A percentile compares a stretch with the other conserved stretches of the same genome.
These are phyloP conservation scores for Plasmopara muralis DNA, from an alignment of 352 stramenopile species.

Conservation along the genomic window DNA sequence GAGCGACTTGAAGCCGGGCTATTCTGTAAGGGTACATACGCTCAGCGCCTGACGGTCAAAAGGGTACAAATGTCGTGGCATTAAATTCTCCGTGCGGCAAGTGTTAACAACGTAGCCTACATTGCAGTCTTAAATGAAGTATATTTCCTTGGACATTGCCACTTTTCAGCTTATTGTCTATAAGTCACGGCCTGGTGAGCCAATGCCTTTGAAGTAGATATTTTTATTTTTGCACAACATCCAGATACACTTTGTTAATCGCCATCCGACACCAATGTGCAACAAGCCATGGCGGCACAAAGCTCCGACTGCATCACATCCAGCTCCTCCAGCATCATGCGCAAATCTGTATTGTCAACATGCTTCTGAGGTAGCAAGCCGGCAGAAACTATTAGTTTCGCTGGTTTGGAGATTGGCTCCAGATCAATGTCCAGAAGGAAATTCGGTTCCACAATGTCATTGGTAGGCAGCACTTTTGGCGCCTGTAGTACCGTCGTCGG, in stretches of 20 bases:
- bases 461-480: conserved; percentile 3
- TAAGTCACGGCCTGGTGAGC: too few species aligned
- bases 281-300: conserved; percentile 26
- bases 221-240: too few species aligned
- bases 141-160: too few species aligned
- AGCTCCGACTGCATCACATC: conserved; percentile 33
- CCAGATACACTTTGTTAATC: neutral
- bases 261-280: conserved; percentile 17
- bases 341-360: conserved; percentile 27
- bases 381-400: conserved; percentile 16
- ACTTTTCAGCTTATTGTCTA: too few species aligned
- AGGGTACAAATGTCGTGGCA: too few species aligned
- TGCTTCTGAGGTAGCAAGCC: conserved; percentile 14
- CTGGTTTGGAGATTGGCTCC: conserved; percentile 25
- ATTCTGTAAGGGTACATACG: too few species aligned
- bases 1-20: too few species aligned
- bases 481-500: conserved; percentile 8
- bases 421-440: conserved; percentile 38
- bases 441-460: conserved; percentile 21
- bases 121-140: too few species aligned
- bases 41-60: too few species aligned
- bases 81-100: too few species aligned
- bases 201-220: too few species aligned
- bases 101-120: too few species aligned
- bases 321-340: conserved; percentile 35